Base-by-base conservation (phyloP, 345 rosid species). In the Stellera chamaejasme region DNA sequence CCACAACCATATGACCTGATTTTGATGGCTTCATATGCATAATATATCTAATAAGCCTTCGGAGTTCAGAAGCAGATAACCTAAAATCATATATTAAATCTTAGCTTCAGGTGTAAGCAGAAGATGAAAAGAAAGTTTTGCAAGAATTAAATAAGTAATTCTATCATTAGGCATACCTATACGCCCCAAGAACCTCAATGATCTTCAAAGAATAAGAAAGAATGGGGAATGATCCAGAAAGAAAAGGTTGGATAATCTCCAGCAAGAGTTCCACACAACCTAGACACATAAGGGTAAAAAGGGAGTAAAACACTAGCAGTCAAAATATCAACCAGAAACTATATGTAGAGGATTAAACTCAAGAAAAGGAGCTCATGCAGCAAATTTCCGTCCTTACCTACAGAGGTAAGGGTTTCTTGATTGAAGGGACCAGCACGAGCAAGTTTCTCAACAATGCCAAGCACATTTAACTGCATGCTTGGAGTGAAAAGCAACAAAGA, bases 171-270 rank as follows among this genome's bases (percentile, higher is more conserved):
- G 50, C 51, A 41, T 68, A 88, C 96, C 94, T 81, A 77, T 90
- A 87, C 5, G 97, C 85, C 54, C 97, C 97, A 70, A 90, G 90
- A 73, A 76, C 80, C 73, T 87, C 93, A 66, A 90, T 85, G 75
- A 87, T 90, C 85, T 82, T 90, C 82, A 90, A 61, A 61, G 86
- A 75, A 75, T 84, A 69, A 14, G 83, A 77, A 63, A 87, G 87
- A 48, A 90, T 64, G 2, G 82, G 82, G 79, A 93, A 87, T 69
- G 90, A 84, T 45, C 92, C 86, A n/a, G 72, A 65, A 54, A 90
- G 88, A 59, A 84, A 90, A 7, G 95, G 97, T 56, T 70, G 85
- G 64, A 90, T 81, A 19, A 73, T 87, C 79, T 84, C 95, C 81
- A 90, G 67, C 50, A 90, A 62, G 64, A 90, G 90, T 64, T 90